A percentile compares a stretch with the other conserved stretches of the same genome.
Conservation (phyloP, 1,284 basidiomycete species). For the Sanghuangporus sanghuang region DNA sequence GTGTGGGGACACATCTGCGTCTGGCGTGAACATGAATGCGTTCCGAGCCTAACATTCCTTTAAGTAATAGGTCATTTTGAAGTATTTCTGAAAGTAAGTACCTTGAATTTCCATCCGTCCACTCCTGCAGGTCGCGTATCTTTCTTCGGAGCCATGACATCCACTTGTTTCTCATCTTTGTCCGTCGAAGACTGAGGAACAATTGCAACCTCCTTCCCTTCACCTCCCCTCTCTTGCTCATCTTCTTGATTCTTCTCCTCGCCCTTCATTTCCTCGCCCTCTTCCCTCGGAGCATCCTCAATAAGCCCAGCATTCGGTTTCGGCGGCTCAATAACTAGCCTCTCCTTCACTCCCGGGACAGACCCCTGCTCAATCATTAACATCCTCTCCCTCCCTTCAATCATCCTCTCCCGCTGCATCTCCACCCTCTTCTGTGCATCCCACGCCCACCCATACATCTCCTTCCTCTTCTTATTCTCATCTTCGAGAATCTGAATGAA, state of each 20-base stretch:
- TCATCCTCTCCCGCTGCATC: constrained; percentile 51
- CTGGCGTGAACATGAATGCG: constrained; percentile 88
- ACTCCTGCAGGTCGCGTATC: constrained; percentile 66
- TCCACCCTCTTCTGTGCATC: constrained; percentile 81
- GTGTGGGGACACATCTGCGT: constrained; percentile 82
- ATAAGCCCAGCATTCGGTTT: constrained; percentile 44
- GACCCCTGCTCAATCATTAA: constrained; percentile 60
- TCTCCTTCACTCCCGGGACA: constrained; percentile 57
- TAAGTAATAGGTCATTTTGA: constrained; percentile 10
- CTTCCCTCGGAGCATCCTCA: constrained; percentile 30
- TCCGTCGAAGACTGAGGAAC: constrained; percentile 13
- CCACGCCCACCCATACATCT: constrained; percentile 87
- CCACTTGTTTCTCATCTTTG: constrained; percentile 33
- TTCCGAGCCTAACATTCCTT: constrained; percentile 65
- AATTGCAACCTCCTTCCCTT: constrained; percentile 27
- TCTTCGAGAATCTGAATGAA: constrained; percentile 87
- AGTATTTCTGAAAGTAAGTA: constrained; percentile 25
- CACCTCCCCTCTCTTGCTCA: constrained; percentile 26
- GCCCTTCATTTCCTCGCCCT: constrained; percentile 19
- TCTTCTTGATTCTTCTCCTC: constrained; percentile 20
- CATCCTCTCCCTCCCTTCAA: constrained; percentile 61
- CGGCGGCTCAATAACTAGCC: constrained; percentile 57
- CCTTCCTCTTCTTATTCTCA: constrained; percentile 77
- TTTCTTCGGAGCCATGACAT: constrained; percentile 73
- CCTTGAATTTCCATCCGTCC: constrained; percentile 87